phyloP scores from a whole-genome alignment of 2,329 filamentous ascomycete genomes.

The Aspergillus sp. region DNA sequence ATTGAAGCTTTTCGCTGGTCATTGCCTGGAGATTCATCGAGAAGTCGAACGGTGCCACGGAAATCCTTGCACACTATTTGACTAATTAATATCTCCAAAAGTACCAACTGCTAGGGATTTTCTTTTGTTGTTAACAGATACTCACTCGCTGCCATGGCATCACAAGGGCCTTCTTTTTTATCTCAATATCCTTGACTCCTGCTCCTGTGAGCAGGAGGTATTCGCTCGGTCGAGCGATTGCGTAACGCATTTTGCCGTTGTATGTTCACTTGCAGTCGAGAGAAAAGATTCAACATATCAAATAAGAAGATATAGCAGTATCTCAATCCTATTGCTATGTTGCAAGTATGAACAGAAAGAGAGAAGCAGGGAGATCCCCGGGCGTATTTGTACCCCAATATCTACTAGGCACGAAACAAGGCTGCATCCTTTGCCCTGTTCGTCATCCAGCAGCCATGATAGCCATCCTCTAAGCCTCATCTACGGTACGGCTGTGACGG shows the following conservation, averaged over 20 bases:
- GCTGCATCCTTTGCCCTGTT: too few species aligned
- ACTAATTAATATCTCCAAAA: background rate
- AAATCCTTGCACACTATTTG: constrained; percentile 29
- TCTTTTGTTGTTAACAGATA: background rate
- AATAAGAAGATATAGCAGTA: too few species aligned
- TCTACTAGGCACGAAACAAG: too few species aligned
- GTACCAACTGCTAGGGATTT: background rate
- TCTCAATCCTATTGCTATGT: too few species aligned
- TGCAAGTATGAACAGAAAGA: too few species aligned
- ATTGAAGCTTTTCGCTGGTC: constrained; percentile 82
- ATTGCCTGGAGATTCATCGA: constrained; percentile 77
- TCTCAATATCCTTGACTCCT: constrained; percentile 65
- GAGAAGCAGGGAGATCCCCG: too few species aligned
- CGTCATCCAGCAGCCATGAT: too few species aligned
- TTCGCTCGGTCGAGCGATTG: constrained; percentile 66
- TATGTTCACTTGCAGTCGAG: background rate
- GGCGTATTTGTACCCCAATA: too few species aligned
- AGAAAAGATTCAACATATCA: too few species aligned
- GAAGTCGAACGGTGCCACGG: constrained; percentile 60
- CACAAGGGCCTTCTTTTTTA: constrained; percentile 70
- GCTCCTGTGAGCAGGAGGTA: constrained; percentile 84
- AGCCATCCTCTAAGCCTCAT: too few species aligned
- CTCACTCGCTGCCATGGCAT: constrained; percentile 59
- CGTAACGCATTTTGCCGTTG: constrained; percentile 45
- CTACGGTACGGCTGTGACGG: too few species aligned